A percentile compares a stretch with the other conserved stretches of the same genome.
phyloP scores from a whole-genome alignment of 2,329 filamentous ascomycete species.

The Aspergillus sp. region DNA sequence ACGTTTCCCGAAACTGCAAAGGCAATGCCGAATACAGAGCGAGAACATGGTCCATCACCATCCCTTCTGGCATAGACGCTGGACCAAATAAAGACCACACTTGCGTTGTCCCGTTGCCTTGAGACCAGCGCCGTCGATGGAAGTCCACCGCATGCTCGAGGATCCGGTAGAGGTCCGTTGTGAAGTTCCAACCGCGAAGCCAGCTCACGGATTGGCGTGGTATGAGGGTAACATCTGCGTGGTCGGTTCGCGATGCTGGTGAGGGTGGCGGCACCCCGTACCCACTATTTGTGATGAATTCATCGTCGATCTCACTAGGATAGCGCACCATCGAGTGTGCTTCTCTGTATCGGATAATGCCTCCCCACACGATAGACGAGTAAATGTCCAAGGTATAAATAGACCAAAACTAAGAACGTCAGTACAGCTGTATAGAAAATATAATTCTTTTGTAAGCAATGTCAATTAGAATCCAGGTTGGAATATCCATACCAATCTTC shows the following conservation, averaged over 20 bases:
- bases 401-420: slow-evolving; percentile 43
- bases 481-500: slow-evolving; percentile 35
- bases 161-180: slow-evolving; percentile 1
- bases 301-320: slow-evolving; percentile 42
- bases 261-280: slow-evolving; percentile 15
- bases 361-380: slow-evolving; percentile 46
- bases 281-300: slow-evolving; percentile 31
- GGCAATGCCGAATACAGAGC: slow-evolving; percentile 18
- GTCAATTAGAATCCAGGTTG: not conserved
- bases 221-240: slow-evolving; percentile 4
- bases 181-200: slow-evolving; percentile 2
- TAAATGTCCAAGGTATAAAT: slow-evolving; percentile 52
- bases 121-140: slow-evolving; percentile 12
- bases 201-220: slow-evolving; percentile 3
- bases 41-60: slow-evolving; percentile 18
- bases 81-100: slow-evolving; percentile 18
- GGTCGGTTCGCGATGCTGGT: slow-evolving; percentile 10
- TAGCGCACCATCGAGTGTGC: slow-evolving; percentile 42
- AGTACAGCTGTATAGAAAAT: slow-evolving; percentile 1
- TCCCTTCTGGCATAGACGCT: slow-evolving; percentile 14
- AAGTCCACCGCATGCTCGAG: slow-evolving; percentile 1
- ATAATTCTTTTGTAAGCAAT: not conserved
- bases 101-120: slow-evolving; percentile 15
- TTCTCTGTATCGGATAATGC: slow-evolving; percentile 40
- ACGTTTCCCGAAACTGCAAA: slow-evolving; percentile 17